These are phyloP conservation scores for Fraxinus excelsior DNA, from an alignment of 257 asterid genomes.

Conservation along the genomic window DNA sequence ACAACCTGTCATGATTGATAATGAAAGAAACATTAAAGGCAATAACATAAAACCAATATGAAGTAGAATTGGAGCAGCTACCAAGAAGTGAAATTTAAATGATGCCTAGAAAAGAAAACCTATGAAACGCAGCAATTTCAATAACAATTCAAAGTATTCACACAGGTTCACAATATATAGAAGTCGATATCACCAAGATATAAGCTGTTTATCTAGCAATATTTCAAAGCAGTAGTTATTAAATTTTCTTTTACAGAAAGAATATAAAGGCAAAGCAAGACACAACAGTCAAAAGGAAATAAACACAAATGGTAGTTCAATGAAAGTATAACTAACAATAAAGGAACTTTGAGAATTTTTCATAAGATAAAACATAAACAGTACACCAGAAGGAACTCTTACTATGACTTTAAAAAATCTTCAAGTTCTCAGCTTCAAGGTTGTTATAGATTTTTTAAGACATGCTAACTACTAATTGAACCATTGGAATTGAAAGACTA, in stretches of 20 bases:
- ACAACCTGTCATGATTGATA: slow-evolving; percentile 61
- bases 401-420: neutral
- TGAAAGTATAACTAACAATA: neutral
- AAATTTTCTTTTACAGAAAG: neutral
- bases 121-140: neutral
- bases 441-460: neutral
- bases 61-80: slow-evolving; percentile 19
- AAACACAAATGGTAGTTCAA: neutral
- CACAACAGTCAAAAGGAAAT: neutral
- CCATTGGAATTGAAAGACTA: neutral
- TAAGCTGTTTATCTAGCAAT: neutral
- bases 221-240: neutral
- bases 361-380: neutral
- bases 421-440: neutral
- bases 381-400: neutral
- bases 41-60: neutral
- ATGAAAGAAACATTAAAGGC: slow-evolving; percentile 21
- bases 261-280: neutral
- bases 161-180: neutral
- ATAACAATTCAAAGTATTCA: neutral
- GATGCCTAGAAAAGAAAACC: neutral
- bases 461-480: neutral
- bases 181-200: neutral
- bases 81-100: neutral
- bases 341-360: neutral